Conservation (phyloP, 495 filamentous ascomycete genomes). For the Lasiosphaeria ovina region DNA sequence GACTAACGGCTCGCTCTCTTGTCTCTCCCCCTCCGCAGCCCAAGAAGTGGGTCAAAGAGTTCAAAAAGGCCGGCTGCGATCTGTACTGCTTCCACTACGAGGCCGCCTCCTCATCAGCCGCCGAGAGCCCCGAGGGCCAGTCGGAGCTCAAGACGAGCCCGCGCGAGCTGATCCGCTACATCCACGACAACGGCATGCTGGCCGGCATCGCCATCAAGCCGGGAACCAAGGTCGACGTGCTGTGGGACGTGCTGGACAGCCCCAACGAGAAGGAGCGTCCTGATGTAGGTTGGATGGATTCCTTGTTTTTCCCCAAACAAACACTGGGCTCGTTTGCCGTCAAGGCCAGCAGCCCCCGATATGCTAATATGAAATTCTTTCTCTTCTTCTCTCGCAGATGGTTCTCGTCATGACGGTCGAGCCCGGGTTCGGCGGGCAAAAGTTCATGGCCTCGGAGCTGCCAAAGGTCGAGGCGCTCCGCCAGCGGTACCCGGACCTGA, state of each 20-base stretch:
- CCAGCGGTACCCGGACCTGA: slow-evolving; percentile 79
- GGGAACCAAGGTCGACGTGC: slow-evolving; percentile 80
- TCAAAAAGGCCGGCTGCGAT: slow-evolving; percentile 90
- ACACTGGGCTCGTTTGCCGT: too few relatives aligned
- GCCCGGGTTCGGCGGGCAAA: slow-evolving; percentile 96
- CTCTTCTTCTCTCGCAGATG: slow-evolving; percentile 62
- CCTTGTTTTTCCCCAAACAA: background rate
- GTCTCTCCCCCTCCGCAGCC: slow-evolving; percentile 53
- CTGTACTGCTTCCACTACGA: slow-evolving; percentile 99
- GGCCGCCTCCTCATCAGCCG: slow-evolving; percentile 81
- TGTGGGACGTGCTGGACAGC: slow-evolving; percentile 83
- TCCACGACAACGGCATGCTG: slow-evolving; percentile 84
- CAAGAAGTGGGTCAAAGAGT: slow-evolving; percentile 95
- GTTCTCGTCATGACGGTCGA: slow-evolving; percentile 98
- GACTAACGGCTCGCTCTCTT: background rate
- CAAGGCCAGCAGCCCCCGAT: too few relatives aligned
- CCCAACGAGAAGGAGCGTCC: slow-evolving; percentile 70
- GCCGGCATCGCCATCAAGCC: slow-evolving; percentile 97
- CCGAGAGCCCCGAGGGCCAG: slow-evolving; percentile 68
- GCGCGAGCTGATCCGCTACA: slow-evolving; percentile 79
- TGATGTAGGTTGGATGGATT: slow-evolving; percentile 62
- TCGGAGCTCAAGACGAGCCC: slow-evolving; percentile 70
- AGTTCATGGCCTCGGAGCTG: slow-evolving; percentile 93
- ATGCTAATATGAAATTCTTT: background rate
- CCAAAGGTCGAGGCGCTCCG: slow-evolving; percentile 88